Conservation (phyloP, 306 rosid species). For the Quercus engelmannii region DNA sequence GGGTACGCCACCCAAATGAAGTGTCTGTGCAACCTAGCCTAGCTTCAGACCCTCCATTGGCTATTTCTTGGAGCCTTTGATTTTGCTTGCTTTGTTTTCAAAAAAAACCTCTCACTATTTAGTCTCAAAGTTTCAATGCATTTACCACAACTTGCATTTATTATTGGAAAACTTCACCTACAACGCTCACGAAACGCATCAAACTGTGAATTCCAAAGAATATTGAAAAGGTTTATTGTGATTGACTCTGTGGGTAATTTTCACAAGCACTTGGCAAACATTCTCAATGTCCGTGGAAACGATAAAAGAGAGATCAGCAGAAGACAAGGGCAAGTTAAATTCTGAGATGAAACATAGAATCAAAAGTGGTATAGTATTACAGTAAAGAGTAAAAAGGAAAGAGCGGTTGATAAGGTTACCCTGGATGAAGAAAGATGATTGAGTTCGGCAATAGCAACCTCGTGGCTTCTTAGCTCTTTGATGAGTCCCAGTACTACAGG, state of each 20-base stretch:
- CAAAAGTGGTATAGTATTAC: background rate
- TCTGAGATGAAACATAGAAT: background rate
- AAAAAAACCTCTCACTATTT: too few relatives aligned
- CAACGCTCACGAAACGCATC: background rate
- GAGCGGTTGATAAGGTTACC: constrained; percentile 21
- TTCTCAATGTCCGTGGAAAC: background rate
- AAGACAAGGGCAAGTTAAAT: background rate
- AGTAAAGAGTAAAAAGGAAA: background rate
- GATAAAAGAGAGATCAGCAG: background rate
- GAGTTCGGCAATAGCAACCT: constrained; percentile 78
- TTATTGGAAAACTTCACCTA: background rate
- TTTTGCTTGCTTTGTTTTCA: too few relatives aligned
- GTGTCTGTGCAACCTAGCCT: too few relatives aligned
- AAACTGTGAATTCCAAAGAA: background rate
- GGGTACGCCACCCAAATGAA: too few relatives aligned
- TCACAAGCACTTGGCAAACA: background rate
- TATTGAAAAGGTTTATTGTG: background rate
- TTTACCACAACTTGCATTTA: too few relatives aligned
- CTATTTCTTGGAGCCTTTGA: too few relatives aligned
- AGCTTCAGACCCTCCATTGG: too few relatives aligned
- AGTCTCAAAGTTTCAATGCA: too few relatives aligned
- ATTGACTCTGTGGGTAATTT: background rate
- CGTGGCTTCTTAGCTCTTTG: constrained; percentile 50
- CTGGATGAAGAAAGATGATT: constrained; percentile 50
- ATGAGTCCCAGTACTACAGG: constrained; percentile 16